Evolutionary conservation across 164 flowering plant genomes (phyloP), one percentile per base, ranked within the genome.

Genomic region (Echeveria elegans): DNA sequence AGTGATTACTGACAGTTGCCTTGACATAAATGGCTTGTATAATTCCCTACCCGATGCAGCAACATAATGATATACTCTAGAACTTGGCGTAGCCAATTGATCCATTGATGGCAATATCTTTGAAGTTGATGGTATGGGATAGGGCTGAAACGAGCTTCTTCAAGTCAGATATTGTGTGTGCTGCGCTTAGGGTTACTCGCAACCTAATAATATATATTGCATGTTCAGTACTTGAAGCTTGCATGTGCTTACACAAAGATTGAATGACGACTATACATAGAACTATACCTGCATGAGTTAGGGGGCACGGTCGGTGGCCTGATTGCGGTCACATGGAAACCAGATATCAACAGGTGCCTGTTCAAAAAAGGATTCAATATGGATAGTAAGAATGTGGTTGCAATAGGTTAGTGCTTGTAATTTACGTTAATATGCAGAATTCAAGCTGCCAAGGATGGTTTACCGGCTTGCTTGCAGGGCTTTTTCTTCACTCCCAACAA

Each of bases 291-390:
- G 97, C 97, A 90, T 36, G 95, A 89, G 78, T 90, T 93, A 23
- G 91, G 80, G 68, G 97, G 88, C 64, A 93, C 97, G 0, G 96
- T 90, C 65, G 98, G 97, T 10, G 98, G 98, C 74, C 98, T 83
- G 70, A 93, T 88, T 69, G 97, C 96, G 53, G 87, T 82, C 53
- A 89, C 88, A 73, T 93, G 98, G 73, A 87, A 93, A 36, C 97
- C 98, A 29, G 87, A 80, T 72, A 75, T 74, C 71, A 90, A 70
- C 72, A 89, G 63, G 76, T 83, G 82, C 76, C 92, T 90, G 85
- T 62, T 72, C 52, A 73, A n/a, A 30, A 24, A 32, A n/a, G 37
- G 37, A 75, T 63, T 24, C 14, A 50, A 50, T 50, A 21, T 23
- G 9, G 28, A n/a, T 50, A 1, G 28, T 50, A 7, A 50, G 8